Percentiles rank a stretch among this genome's conserved stretches.
Conservation (phyloP, 768 basidiomycete genomes). For the Daedalea quercina region DNA sequence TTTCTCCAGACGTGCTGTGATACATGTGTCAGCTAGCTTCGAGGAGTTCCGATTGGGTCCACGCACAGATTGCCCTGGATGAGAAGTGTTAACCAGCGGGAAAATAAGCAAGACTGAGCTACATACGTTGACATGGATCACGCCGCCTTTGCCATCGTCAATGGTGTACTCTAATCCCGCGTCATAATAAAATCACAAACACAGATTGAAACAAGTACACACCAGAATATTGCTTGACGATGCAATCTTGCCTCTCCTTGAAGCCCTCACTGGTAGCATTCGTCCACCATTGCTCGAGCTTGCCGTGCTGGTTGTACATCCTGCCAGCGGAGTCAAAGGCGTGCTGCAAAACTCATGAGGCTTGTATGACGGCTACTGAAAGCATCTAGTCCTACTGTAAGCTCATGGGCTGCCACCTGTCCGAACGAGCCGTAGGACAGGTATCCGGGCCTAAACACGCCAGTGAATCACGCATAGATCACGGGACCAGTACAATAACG, state of each 20-base stretch:
- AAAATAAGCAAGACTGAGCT: constrained; percentile 5
- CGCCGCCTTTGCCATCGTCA: constrained; percentile 78
- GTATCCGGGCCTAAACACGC: constrained; percentile 81
- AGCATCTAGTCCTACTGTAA: constrained; percentile 49
- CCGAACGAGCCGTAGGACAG: constrained; percentile 91
- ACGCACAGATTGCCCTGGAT: constrained; percentile 68
- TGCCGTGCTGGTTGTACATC: constrained; percentile 86
- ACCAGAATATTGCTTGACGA: constrained; percentile 90
- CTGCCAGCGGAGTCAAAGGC: constrained; percentile 88
- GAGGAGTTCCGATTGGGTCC: not conserved
- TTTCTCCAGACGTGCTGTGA: constrained; percentile 80
- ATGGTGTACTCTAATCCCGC: constrained; percentile 60
- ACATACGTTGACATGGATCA: constrained; percentile 78
- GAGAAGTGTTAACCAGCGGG: not conserved
- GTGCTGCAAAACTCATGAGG: constrained; percentile 40
- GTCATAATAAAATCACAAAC: constrained; percentile 7
- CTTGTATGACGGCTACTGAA: not conserved
- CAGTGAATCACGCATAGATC: too few species aligned
- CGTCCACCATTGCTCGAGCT: constrained; percentile 90
- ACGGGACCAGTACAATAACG: too few species aligned
- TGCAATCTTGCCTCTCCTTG: constrained; percentile 76
- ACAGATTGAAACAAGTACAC: constrained; percentile 23
- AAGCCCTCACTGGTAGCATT: constrained; percentile 81
- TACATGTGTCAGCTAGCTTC: not conserved
- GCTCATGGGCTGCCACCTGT: constrained; percentile 86